phyloP scores from a whole-genome alignment of 495 filamentous ascomycete species.

The Extremus antarcticus region DNA sequence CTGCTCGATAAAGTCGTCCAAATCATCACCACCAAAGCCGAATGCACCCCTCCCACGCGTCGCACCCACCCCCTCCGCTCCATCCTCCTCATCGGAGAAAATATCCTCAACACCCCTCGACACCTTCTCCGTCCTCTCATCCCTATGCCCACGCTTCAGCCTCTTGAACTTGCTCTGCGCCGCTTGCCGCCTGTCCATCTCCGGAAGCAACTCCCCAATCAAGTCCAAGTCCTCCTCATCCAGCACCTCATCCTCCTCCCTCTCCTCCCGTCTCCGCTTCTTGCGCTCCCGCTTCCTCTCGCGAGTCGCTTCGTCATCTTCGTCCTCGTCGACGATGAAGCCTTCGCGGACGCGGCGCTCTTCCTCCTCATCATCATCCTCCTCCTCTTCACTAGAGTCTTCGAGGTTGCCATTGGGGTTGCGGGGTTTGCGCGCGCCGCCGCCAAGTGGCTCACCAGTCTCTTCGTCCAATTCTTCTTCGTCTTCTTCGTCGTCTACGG shows the following conservation, averaged over 20 bases:
- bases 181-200: constrained; percentile 37
- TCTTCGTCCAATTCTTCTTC: constrained; percentile 82
- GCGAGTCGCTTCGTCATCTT: constrained; percentile 54
- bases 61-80: constrained; percentile 27
- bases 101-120: constrained; percentile 73
- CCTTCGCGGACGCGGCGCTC: constrained; percentile 65
- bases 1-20: constrained; percentile 95
- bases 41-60: constrained; percentile 37
- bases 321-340: constrained; percentile 86
- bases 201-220: constrained; percentile 67
- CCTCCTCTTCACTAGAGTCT: constrained; percentile 91
- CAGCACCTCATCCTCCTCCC: constrained; percentile 73
- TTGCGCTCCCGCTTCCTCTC: constrained; percentile 51
- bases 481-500: constrained; percentile 81
- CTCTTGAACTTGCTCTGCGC: constrained; percentile 81
- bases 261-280: constrained; percentile 59
- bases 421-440: constrained; percentile 26
- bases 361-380: constrained; percentile 86
- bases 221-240: constrained; percentile 96
- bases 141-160: constrained; percentile 82
- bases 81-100: constrained; percentile 90
- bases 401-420: constrained; percentile 42
- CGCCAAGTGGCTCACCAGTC: constrained; percentile 47
- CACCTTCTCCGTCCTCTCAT: constrained; percentile 47
- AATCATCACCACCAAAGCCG: constrained; percentile 57